phyloP scores from a whole-genome alignment of 352 stramenopile species.

The Saprolegnia diclina region DNA sequence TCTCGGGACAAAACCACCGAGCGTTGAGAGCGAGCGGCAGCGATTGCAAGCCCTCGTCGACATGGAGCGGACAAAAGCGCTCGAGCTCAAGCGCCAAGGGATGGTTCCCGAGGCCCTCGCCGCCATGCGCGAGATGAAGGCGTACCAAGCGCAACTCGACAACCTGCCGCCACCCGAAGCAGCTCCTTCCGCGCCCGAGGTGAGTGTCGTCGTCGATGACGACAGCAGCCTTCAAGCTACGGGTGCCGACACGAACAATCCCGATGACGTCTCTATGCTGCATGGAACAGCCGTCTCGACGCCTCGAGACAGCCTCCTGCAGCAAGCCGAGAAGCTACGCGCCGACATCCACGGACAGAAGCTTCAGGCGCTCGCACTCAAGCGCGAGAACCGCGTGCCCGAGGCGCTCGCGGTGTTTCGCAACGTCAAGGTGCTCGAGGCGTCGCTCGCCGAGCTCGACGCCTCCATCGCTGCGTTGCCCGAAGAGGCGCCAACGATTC shows the following conservation, averaged over 20 bases:
- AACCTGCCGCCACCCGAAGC: neutral
- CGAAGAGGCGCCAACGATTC: neutral
- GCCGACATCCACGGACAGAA: conserved; percentile 41
- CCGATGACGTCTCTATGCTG: conserved; percentile 32
- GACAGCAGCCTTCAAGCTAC: conserved; percentile 46
- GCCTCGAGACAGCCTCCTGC: neutral
- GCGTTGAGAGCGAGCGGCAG: neutral
- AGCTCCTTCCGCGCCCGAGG: neutral
- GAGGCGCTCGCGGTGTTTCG: conserved; percentile 52
- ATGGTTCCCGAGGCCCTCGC: conserved; percentile 46
- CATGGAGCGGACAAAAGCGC: conserved; percentile 30
- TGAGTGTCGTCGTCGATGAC: conserved; percentile 8
- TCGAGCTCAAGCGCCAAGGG: conserved; percentile 51
- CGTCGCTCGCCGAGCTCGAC: neutral
- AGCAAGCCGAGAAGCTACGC: neutral
- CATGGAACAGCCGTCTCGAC: neutral
- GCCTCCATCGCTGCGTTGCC: neutral
- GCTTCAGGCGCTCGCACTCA: conserved; percentile 47
- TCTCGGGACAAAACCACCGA: neutral
- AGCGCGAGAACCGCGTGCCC: conserved; percentile 45
- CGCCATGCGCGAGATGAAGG: conserved; percentile 55
- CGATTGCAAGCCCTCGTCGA: conserved; percentile 9
- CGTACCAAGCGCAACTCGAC: conserved; percentile 26
- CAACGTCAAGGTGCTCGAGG: conserved; percentile 48
- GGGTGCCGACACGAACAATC: conserved; percentile 53